Evolutionary conservation across 1,139 yeast genomes (phyloP).

Genomic region (Candida sp.): DNA sequence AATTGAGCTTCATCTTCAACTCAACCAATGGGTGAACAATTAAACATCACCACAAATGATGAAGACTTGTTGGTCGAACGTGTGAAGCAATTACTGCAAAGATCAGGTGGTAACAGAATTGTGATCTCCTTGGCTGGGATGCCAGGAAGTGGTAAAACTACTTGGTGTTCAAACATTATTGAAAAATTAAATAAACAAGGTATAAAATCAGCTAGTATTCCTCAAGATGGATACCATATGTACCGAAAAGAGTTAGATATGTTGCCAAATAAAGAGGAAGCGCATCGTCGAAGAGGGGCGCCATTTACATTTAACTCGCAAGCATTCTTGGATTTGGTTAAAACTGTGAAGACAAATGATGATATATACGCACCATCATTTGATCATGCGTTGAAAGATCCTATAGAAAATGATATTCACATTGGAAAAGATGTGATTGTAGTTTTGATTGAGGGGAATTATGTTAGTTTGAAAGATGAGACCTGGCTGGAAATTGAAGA

Average conservation of each 20-base stretch:
- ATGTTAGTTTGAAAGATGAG: constrained; percentile 47
- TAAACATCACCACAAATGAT: constrained; percentile 4
- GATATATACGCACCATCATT: constrained; percentile 61
- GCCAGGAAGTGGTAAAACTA: constrained; percentile 85
- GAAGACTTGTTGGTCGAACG: constrained; percentile 8
- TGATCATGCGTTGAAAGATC: constrained; percentile 70
- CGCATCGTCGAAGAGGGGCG: constrained; percentile 72
- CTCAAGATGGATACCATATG: constrained; percentile 82
- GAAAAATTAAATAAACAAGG: constrained; percentile 11
- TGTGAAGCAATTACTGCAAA: constrained; percentile 4
- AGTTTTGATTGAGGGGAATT: constrained; percentile 65
- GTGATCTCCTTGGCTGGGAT: constrained; percentile 65
- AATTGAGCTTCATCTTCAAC: too few relatives aligned
- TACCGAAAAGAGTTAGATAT: constrained; percentile 51
- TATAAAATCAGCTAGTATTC: constrained; percentile 26
- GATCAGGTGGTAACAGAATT: constrained; percentile 21
- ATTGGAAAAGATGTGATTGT: constrained; percentile 44
- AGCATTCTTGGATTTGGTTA: constrained; percentile 24
- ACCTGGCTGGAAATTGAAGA: constrained; percentile 46
- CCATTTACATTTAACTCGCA: constrained; percentile 78
- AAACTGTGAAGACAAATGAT: constrained; percentile 16
- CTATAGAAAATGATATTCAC: constrained; percentile 47
- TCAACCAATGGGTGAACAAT: too few relatives aligned
- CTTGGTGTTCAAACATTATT: constrained; percentile 43
- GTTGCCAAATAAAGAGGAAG: constrained; percentile 53